These are phyloP conservation scores for Pezicula rhizophila DNA, from an alignment of 2,329 filamentous ascomycete species.

Conservation along the genomic window DNA sequence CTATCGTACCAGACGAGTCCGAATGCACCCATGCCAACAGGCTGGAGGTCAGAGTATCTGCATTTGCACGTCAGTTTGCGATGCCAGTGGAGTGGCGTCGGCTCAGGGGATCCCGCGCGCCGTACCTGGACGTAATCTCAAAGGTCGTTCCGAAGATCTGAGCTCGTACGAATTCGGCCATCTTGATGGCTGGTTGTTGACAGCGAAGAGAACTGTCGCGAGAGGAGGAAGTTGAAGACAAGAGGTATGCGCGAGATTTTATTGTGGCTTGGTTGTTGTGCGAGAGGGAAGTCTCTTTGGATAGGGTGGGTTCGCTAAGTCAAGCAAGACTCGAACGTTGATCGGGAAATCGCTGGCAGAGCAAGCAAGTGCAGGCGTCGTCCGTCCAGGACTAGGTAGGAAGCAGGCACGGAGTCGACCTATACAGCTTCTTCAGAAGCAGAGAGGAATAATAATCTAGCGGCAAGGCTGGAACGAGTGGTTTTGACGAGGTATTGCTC, in stretches of 20 bases:
- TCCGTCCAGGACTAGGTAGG: too few species aligned
- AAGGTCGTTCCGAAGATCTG: conserved; percentile 99
- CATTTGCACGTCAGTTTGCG: conserved; percentile 4
- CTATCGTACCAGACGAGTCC: conserved; percentile 83
- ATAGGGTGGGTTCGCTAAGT: neutral
- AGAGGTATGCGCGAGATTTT: neutral
- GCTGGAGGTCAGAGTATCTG: conserved; percentile 96
- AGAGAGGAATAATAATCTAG: too few species aligned
- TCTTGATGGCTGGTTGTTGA: conserved; percentile 41
- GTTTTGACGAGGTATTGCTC: too few species aligned
- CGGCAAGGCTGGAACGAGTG: too few species aligned
- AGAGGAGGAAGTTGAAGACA: neutral
- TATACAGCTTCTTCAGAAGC: too few species aligned
- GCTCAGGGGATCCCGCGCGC: conserved; percentile 12
- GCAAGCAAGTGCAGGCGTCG: neutral
- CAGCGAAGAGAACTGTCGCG: neutral
- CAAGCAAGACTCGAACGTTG: neutral
- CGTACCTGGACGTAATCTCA: conserved; percentile 95
- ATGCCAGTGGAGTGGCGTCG: conserved; percentile 5
- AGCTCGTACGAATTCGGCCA: conserved; percentile 98
- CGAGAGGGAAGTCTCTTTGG: neutral
- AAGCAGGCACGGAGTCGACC: too few species aligned
- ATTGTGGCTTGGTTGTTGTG: neutral
- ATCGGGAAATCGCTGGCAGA: neutral
- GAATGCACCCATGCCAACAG: conserved; percentile 98